These are phyloP conservation scores for Lactarius tabidus DNA, from an alignment of 768 basidiomycete species.

Conservation along the genomic window DNA sequence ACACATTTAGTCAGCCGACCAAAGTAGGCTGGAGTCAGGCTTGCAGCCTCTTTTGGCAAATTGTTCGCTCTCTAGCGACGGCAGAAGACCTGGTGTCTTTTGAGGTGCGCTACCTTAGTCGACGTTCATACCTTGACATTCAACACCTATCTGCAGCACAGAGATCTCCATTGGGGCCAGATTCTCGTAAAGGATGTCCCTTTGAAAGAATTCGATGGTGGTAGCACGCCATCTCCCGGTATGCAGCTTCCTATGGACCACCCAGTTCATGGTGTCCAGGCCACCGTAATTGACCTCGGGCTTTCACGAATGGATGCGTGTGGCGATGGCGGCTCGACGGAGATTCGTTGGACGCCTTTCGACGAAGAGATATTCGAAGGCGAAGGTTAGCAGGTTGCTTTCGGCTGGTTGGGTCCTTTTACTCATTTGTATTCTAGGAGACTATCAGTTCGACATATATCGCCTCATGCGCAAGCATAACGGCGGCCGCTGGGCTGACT, in stretches of 20 bases:
- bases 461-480: constrained; percentile 74
- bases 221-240: constrained; percentile 20
- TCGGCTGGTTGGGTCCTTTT: background rate
- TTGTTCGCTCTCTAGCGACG: constrained; percentile 65
- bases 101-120: constrained; percentile 56
- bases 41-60: constrained; percentile 88
- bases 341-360: constrained; percentile 70
- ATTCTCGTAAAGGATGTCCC: constrained; percentile 70
- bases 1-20: constrained; percentile 53
- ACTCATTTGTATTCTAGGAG: constrained; percentile 44
- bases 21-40: constrained; percentile 83
- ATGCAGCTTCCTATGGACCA: constrained; percentile 58
- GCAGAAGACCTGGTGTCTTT: constrained; percentile 82
- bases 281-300: constrained; percentile 92
- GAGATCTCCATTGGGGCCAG: constrained; percentile 98
- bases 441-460: constrained; percentile 94
- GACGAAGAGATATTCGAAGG: constrained; percentile 92
- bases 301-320: constrained; percentile 76
- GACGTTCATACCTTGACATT: background rate
- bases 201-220: constrained; percentile 27
- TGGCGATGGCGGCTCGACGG: constrained; percentile 42
- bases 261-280: constrained; percentile 57
- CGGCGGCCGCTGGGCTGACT: constrained; percentile 65
- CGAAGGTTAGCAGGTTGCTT: constrained; percentile 49
- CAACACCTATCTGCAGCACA: constrained; percentile 57